Percentiles rank a stretch among this genome's conserved stretches.
These are phyloP conservation scores for Juglanconis sp. DNA, from an alignment of 2,329 filamentous ascomycete genomes.

Conservation along the genomic window DNA sequence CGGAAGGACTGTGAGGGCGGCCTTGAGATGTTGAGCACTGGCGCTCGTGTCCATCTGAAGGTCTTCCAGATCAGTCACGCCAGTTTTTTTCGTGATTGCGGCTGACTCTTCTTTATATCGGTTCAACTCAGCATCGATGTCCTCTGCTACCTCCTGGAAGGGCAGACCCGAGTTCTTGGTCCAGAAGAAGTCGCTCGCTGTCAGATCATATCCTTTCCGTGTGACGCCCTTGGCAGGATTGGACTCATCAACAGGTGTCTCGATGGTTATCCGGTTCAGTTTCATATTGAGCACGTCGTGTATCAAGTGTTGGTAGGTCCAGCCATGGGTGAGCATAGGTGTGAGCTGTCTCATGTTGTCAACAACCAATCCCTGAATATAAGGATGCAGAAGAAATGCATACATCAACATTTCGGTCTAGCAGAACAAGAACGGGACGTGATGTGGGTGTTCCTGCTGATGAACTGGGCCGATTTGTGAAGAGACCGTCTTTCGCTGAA, in stretches of 20 bases:
- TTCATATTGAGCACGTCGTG: conserved; percentile 59
- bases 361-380: neutral
- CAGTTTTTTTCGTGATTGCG: conserved; percentile 92
- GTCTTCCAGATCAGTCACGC: conserved; percentile 88
- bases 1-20: conserved; percentile 87
- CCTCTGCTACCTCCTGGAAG: conserved; percentile 52
- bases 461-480: conserved; percentile 66
- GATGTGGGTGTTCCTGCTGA: conserved; percentile 65
- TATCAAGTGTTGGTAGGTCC: conserved; percentile 77
- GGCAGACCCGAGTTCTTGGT: conserved; percentile 83
- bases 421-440: conserved; percentile 84
- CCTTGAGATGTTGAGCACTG: conserved; percentile 91
- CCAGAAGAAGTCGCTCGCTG: conserved; percentile 94
- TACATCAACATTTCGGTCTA: conserved; percentile 86
- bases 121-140: conserved; percentile 79
- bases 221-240: conserved; percentile 71
- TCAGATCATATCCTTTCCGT: conserved; percentile 89
- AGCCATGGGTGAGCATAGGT: conserved; percentile 96
- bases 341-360: conserved; percentile 51
- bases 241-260: conserved; percentile 74
- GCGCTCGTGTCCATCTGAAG: conserved; percentile 84
- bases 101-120: conserved; percentile 94
- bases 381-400: neutral
- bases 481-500: conserved; percentile 88
- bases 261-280: conserved; percentile 91